These are phyloP conservation scores for Aegilops sharonensis DNA, from an alignment of 176 grass and related monocot species.

Conservation along the genomic window DNA sequence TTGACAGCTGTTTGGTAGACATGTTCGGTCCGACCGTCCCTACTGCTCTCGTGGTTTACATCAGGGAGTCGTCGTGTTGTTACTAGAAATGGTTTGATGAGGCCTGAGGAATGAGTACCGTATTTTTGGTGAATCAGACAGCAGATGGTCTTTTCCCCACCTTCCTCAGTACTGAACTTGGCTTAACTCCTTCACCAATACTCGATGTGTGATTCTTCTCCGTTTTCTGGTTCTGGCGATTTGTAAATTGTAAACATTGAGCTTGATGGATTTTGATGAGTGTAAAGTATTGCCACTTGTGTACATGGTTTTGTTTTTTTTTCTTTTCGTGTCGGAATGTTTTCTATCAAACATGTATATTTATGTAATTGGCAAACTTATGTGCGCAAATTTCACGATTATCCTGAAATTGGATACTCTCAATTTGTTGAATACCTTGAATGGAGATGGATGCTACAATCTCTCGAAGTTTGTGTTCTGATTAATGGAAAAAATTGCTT, in stretches of 20 bases:
- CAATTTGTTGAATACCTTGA: not conserved
- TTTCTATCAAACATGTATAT: not conserved
- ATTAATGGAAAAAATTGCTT: not conserved
- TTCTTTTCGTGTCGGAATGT: not conserved
- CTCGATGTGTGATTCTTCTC: conserved; percentile 5
- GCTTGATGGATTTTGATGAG: conserved; percentile 33
- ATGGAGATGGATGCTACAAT: not conserved
- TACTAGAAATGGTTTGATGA: conserved; percentile 5
- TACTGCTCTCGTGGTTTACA: conserved; percentile 9
- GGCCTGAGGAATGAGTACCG: not conserved
- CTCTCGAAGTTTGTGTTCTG: not conserved
- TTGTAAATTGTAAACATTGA: conserved; percentile 36
- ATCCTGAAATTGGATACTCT: not conserved
- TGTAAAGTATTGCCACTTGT: conserved; percentile 23
- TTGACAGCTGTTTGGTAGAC: conserved; percentile 17
- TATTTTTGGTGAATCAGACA: conserved; percentile 18
- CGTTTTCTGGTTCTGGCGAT: conserved; percentile 18
- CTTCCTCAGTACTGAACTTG: not conserved
- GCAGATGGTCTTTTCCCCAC: conserved; percentile 12
- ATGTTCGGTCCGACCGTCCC: not conserved
- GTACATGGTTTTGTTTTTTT: not conserved
- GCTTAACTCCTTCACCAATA: conserved; percentile 24
- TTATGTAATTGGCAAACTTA: not conserved
- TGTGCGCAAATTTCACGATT: not conserved
- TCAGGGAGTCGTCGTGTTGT: conserved; percentile 4